Base-by-base conservation (phyloP, 2,329 filamentous ascomycete species). In the Diaporthe citrichinensis region DNA sequence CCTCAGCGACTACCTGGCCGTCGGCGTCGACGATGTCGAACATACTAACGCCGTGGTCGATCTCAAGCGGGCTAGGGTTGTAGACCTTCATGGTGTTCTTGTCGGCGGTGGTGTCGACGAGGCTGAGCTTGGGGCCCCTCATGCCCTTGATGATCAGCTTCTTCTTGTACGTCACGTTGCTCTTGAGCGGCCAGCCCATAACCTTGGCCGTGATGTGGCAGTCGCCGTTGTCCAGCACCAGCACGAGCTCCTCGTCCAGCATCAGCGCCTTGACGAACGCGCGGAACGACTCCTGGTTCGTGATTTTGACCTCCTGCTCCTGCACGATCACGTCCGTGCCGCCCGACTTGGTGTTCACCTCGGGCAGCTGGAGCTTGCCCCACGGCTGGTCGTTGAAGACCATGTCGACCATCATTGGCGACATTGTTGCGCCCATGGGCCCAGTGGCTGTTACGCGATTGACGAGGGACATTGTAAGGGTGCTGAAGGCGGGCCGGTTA, bases 181-280 rank as follows among this genome's bases (percentile, higher is more conserved):
- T 76, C 46, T 72, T 75, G 58, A 81, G 36, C 3, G 81, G 79
- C 20, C 84, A 76, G 46, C 74, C 74, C 58, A 75, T 62, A 49
- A 75, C 46, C 59, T 53, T 75, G 31, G 81, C 76, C 53, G 73
- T 78, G 34, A 81, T 77, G 12, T 78, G 79, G 75, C 82, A 83
- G 51, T 78, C 53, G 5, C 78, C 79, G 28, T 81, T 82, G 51
- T 82, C 78, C 39, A 85, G 78, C 20, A 79, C 79, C 67, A 83
- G 78, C 36, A 74, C 76, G 28, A 80, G 79, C 15, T 81, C 76
- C 10, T 82, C 77, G 62, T 82, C 76, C 65, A 80, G 73, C 67
- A 82, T 81, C 41, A 83, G 78, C 62, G 80, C 81, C 34, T 79
- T 80, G 72, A 84, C 76, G 71, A 83, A 83, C n/a, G 79, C 77